Conservation (phyloP, 345 rosid genomes). For the Brassica carinata region DNA sequence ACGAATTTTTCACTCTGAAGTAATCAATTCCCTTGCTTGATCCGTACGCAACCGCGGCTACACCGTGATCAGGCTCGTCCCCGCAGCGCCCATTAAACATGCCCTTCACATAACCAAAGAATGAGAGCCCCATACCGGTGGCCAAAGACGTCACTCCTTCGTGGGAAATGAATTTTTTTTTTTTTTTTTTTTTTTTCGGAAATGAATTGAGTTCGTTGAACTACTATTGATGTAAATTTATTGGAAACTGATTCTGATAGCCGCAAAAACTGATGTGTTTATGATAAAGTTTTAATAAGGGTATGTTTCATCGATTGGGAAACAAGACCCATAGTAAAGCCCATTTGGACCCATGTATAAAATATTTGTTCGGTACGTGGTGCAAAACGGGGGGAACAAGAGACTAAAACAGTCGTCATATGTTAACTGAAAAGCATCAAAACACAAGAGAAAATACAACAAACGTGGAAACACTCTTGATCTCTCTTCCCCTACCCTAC, state of each 20-base stretch:
- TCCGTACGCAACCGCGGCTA: neutral
- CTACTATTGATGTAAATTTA: too few species aligned
- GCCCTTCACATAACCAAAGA: slow-evolving; percentile 45
- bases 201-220: too few species aligned
- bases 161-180: too few species aligned
- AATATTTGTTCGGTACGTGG: neutral
- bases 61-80: slow-evolving; percentile 27
- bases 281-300: neutral
- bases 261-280: too few species aligned
- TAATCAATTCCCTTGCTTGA: neutral
- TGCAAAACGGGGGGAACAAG: neutral
- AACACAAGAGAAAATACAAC: neutral
- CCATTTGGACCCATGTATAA: neutral
- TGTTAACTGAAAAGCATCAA: neutral
- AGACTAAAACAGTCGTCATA: neutral
- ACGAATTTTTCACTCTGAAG: neutral
- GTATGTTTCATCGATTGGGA: neutral
- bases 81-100: slow-evolving; percentile 66
- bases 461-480: neutral
- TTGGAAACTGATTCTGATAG: too few species aligned
- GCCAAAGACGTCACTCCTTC: too few species aligned
- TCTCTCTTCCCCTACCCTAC: neutral
- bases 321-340: neutral
- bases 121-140: too few species aligned
- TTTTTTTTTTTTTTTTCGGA: too few species aligned